Percentiles rank a stretch among this genome's conserved stretches.
phyloP scores from a whole-genome alignment of 768 basidiomycete genomes.

The Neoboletus brunneissimus region DNA sequence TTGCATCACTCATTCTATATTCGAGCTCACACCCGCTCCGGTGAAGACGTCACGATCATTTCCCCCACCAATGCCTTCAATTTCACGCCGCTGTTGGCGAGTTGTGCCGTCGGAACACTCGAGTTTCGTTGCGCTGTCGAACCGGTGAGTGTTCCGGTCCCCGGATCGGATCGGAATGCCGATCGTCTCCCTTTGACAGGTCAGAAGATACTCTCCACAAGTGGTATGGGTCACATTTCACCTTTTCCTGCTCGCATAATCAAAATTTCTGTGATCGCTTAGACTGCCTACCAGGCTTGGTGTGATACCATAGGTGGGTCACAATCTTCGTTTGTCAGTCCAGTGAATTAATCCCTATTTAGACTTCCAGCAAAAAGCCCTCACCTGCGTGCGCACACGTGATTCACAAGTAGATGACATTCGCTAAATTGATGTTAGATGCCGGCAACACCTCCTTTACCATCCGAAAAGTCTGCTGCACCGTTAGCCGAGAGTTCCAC shows the following conservation, averaged over 20 bases:
- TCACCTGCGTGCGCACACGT: constrained; percentile 53
- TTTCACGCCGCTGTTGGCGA: constrained; percentile 46
- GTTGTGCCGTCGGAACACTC: constrained; percentile 75
- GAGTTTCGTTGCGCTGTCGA: constrained; percentile 81
- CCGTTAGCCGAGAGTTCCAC: constrained; percentile 15
- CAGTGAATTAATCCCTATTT: constrained; percentile 6
- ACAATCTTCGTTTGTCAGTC: not conserved
- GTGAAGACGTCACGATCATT: constrained; percentile 59
- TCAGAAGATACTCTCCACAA: constrained; percentile 54
- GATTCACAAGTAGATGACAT: not conserved
- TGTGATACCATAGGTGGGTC: constrained; percentile 63
- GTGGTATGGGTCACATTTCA: constrained; percentile 39
- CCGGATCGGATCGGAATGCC: constrained; percentile 1
- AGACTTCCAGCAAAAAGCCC: constrained; percentile 60
- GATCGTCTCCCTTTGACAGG: constrained; percentile 32
- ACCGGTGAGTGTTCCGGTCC: constrained; percentile 48
- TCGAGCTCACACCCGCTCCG: constrained; percentile 3
- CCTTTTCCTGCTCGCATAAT: not conserved
- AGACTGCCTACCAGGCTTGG: constrained; percentile 74
- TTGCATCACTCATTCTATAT: not conserved
- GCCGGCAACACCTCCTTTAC: constrained; percentile 54
- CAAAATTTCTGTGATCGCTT: not conserved
- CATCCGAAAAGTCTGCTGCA: constrained; percentile 27
- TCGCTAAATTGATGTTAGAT: constrained; percentile 37
- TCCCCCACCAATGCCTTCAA: constrained; percentile 54